Evolutionary conservation across 2,329 filamentous ascomycete genomes (phyloP).

Genomic region (Coleophoma eucalyptorum): DNA sequence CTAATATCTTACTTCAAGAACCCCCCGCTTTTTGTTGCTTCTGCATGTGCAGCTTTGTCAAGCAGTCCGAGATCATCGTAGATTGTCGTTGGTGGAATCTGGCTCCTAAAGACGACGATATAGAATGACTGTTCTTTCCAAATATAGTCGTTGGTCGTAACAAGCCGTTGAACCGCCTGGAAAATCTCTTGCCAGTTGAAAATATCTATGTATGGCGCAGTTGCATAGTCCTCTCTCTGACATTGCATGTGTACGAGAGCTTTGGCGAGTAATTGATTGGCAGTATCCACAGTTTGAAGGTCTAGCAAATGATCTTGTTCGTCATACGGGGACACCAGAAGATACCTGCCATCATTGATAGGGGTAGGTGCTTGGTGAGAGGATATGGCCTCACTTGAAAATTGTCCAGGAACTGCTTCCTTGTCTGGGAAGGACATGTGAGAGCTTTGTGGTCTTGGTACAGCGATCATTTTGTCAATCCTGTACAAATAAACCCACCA

Average conservation of each 20-base stretch:
- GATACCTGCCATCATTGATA: conserved; percentile 22
- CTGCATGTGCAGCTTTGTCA: conserved; percentile 75
- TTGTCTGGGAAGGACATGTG: too few species aligned
- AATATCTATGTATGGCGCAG: conserved; percentile 63
- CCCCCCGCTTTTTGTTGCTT: conserved; percentile 75
- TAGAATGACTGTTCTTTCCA: conserved; percentile 71
- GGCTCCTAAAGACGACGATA: conserved; percentile 79
- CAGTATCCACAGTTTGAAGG: conserved; percentile 59
- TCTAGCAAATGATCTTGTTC: conserved; percentile 69
- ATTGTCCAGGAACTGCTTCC: too few species aligned
- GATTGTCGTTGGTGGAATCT: conserved; percentile 63
- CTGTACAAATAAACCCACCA: too few species aligned
- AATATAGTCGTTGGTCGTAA: conserved; percentile 36
- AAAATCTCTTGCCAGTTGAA: conserved; percentile 76
- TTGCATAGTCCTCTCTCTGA: conserved; percentile 69
- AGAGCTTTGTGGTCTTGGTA: too few species aligned
- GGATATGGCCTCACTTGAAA: too few species aligned
- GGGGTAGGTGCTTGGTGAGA: too few species aligned
- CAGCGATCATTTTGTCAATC: too few species aligned
- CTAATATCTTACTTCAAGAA: conserved; percentile 63
- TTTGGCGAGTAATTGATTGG: conserved; percentile 67
- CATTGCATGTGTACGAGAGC: conserved; percentile 64
- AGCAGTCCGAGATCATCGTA: conserved; percentile 65
- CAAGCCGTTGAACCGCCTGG: conserved; percentile 49
- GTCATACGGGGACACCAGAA: conserved; percentile 75